Evolutionary conservation across 805 yeast genomes (phyloP).

Genomic region (Barnettozyma botsteinii): DNA sequence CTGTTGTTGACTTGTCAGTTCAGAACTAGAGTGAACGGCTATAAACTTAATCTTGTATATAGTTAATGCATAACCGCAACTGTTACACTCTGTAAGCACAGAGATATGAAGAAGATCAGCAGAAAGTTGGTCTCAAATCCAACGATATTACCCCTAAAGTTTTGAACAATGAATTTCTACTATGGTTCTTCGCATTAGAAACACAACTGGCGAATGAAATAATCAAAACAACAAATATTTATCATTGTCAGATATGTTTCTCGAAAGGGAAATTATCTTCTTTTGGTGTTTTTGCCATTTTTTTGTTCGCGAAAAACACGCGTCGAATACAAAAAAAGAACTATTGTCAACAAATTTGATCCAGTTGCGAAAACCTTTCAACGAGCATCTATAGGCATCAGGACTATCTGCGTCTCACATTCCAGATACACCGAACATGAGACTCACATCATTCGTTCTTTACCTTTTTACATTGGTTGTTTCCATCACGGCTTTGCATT

Average conservation of each 20-base stretch:
- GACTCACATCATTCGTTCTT: constrained; percentile 7
- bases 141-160: too few species aligned
- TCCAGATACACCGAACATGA: constrained; percentile 13
- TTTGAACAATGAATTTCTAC: too few species aligned
- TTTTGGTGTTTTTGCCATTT: not conserved
- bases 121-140: too few species aligned
- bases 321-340: constrained; percentile 2
- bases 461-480: constrained; percentile 11
- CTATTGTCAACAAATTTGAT: constrained; percentile 5
- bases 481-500: constrained; percentile 37
- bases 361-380: not conserved
- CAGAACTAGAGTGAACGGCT: not conserved
- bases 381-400: not conserved
- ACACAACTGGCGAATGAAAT: too few species aligned
- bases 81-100: too few species aligned
- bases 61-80: not conserved
- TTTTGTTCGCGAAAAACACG: constrained; percentile 1
- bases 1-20: constrained; percentile 15
- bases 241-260: too few species aligned
- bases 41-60: constrained; percentile 1
- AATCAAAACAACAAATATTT: too few species aligned
- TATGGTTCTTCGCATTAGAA: too few species aligned
- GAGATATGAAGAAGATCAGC: too few species aligned
- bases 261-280: not conserved
- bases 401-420: not conserved